Conservation (phyloP, 768 basidiomycete species). For the Amanita jacksonii region DNA sequence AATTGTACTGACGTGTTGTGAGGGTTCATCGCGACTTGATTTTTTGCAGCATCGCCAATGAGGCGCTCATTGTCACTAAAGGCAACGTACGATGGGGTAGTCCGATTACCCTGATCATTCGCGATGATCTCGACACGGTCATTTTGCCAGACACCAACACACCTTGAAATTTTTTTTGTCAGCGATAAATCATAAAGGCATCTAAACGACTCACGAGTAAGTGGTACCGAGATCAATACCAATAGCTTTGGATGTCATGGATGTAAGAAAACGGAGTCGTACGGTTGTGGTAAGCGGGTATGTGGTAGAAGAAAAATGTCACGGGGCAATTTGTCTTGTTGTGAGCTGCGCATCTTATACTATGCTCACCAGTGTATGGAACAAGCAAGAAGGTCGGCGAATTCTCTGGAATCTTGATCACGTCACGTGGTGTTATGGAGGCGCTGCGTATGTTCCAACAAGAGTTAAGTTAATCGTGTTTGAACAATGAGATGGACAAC, state of each 20-base stretch:
- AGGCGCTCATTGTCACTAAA: slow-evolving; percentile 94
- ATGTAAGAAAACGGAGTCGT: slow-evolving; percentile 11
- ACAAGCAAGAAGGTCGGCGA: slow-evolving; percentile 32
- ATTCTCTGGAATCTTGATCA: slow-evolving; percentile 35
- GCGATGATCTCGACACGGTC: slow-evolving; percentile 99
- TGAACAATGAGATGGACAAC: no score
- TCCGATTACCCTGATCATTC: slow-evolving; percentile 92
- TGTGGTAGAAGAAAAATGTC: slow-evolving; percentile 14
- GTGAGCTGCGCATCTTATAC: slow-evolving; percentile 25
- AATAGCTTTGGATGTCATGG: slow-evolving; percentile 70
- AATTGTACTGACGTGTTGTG: slow-evolving; percentile 58
- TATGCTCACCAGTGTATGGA: slow-evolving; percentile 18
- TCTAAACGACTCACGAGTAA: slow-evolving; percentile 58
- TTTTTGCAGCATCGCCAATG: slow-evolving; percentile 98
- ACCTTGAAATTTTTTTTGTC: slow-evolving; percentile 37
- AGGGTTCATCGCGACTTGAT: slow-evolving; percentile 98
- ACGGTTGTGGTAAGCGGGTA: slow-evolving; percentile 8
- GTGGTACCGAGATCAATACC: slow-evolving; percentile 92
- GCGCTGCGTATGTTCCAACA: no score
- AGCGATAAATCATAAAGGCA: slow-evolving; percentile 2
- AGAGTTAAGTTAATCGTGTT: no score
- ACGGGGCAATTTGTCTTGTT: slow-evolving; percentile 11
- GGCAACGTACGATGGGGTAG: slow-evolving; percentile 92
- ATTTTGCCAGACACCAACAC: slow-evolving; percentile 99
- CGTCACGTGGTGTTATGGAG: slow-evolving; percentile 22